Percentiles rank a stretch among this genome's conserved stretches.
Evolutionary conservation across 805 yeast genomes (phyloP).

Genomic region (Suhomyces kilbournensis): DNA sequence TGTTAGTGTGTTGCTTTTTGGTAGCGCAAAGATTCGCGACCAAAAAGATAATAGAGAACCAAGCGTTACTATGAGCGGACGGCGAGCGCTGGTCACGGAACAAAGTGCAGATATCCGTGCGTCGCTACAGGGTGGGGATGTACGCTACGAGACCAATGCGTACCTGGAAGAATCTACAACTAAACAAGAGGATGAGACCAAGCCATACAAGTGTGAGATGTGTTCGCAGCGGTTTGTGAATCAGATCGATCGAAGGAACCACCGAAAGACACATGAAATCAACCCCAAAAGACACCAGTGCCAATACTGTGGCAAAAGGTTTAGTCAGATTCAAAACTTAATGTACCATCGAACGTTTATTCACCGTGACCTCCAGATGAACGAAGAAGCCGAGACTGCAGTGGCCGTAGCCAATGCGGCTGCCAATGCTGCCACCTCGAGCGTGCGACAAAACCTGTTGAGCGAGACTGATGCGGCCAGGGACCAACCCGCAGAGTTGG

Average conservation of each 20-base stretch:
- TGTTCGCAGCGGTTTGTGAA: slow-evolving; percentile 7
- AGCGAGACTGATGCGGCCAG: not conserved
- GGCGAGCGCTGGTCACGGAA: not conserved
- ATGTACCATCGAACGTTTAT: slow-evolving; percentile 9
- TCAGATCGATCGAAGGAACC: slow-evolving; percentile 10
- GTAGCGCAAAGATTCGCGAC: not conserved
- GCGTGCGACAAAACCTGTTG: not conserved
- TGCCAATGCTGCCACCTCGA: not conserved
- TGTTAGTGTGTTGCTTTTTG: not conserved
- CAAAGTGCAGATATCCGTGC: not conserved
- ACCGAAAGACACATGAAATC: slow-evolving; percentile 8
- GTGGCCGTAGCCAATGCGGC: slow-evolving; percentile 1
- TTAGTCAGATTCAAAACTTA: slow-evolving; percentile 11
- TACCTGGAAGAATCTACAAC: not conserved
- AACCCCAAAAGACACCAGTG: slow-evolving; percentile 11
- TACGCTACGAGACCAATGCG: not conserved
- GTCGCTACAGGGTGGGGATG: not conserved
- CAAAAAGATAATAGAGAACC: not conserved
- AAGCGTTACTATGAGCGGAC: not conserved
- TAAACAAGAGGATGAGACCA: not conserved
- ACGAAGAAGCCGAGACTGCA: slow-evolving; percentile 2
- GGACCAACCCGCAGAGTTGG: not conserved
- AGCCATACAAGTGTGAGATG: not conserved
- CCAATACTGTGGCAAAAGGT: slow-evolving; percentile 9
- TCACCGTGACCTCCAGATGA: slow-evolving; percentile 9